Percentiles rank a stretch among this genome's conserved stretches.
Evolutionary conservation across 257 asterid species (phyloP).

Genomic region (Ilex aquifolium): DNA sequence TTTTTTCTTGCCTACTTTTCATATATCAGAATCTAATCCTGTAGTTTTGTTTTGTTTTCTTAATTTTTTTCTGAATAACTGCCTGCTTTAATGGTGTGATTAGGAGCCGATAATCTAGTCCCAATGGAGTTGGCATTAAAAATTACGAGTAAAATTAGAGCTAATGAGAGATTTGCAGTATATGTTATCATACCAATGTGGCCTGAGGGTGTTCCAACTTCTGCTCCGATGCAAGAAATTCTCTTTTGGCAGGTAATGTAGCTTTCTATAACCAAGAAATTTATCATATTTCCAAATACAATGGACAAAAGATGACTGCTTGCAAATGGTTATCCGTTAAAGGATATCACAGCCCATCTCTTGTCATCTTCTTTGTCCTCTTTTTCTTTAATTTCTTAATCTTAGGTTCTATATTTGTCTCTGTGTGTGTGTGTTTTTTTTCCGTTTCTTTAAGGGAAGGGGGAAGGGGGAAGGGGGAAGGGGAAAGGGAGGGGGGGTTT

Average conservation of each 20-base stretch:
- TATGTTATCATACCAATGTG: constrained; percentile 84
- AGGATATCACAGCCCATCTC: no score
- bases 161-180: constrained; percentile 69
- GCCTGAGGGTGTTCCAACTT: constrained; percentile 91
- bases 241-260: constrained; percentile 86
- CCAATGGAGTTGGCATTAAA: constrained; percentile 78
- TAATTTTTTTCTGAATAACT: constrained; percentile 5
- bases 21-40: neutral
- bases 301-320: no score
- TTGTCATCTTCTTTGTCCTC: no score
- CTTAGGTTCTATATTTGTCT: no score
- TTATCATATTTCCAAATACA: no score
- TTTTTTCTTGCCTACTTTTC: neutral
- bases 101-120: constrained; percentile 90
- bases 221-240: constrained; percentile 79
- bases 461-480: no score
- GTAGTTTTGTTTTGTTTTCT: constrained; percentile 6
- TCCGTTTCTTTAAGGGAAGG: no score
- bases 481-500: no score
- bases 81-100: constrained; percentile 8
- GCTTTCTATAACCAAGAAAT: neutral
- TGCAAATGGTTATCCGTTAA: no score
- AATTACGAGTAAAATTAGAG: constrained; percentile 73
- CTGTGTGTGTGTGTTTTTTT: no score
- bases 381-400: no score